Conservation (phyloP, 1,284 basidiomycete genomes). For the Cerioporus squamosus region DNA sequence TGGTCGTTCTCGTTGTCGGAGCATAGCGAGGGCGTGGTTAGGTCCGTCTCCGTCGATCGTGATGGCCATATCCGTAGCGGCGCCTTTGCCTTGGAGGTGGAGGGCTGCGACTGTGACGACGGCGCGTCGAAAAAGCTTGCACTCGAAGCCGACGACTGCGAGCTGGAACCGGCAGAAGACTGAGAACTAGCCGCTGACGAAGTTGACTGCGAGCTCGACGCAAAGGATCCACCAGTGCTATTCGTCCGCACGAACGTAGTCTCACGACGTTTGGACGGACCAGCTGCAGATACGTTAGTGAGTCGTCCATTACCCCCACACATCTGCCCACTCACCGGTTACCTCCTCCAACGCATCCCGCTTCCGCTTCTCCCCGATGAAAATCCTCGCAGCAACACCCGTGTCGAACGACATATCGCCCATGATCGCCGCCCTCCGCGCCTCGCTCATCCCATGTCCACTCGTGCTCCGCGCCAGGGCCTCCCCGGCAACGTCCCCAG, state of each 20-base stretch:
- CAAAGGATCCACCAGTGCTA: slow-evolving; percentile 2
- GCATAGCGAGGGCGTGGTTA: slow-evolving; percentile 66
- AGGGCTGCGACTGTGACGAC: too few relatives aligned
- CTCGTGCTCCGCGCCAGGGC: slow-evolving; percentile 3
- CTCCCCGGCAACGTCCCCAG: slow-evolving; percentile 16
- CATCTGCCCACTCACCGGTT: slow-evolving; percentile 8
- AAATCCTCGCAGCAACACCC: slow-evolving; percentile 22
- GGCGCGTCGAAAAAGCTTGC: slow-evolving; percentile 8
- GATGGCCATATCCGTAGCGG: slow-evolving; percentile 32
- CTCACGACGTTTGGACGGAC: slow-evolving; percentile 20
- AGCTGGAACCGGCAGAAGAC: slow-evolving; percentile 4
- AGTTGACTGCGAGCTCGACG: slow-evolving; percentile 11
- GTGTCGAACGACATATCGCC: slow-evolving; percentile 27
- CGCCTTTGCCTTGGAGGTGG: neutral
- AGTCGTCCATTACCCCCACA: neutral
- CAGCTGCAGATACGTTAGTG: slow-evolving; percentile 1
- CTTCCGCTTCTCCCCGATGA: slow-evolving; percentile 31
- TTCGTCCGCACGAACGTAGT: slow-evolving; percentile 12
- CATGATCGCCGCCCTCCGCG: slow-evolving; percentile 22
- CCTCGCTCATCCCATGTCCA: slow-evolving; percentile 14
- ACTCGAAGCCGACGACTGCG: slow-evolving; percentile 10
- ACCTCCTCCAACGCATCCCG: slow-evolving; percentile 20
- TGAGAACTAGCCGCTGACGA: slow-evolving; percentile 14
- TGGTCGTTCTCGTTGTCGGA: slow-evolving; percentile 58
- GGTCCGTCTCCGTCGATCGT: slow-evolving; percentile 31